Percentiles rank a stretch among this genome's conserved stretches.
Evolutionary conservation across 495 filamentous ascomycete species (phyloP).

Genomic region (Tuber umbilicatum): DNA sequence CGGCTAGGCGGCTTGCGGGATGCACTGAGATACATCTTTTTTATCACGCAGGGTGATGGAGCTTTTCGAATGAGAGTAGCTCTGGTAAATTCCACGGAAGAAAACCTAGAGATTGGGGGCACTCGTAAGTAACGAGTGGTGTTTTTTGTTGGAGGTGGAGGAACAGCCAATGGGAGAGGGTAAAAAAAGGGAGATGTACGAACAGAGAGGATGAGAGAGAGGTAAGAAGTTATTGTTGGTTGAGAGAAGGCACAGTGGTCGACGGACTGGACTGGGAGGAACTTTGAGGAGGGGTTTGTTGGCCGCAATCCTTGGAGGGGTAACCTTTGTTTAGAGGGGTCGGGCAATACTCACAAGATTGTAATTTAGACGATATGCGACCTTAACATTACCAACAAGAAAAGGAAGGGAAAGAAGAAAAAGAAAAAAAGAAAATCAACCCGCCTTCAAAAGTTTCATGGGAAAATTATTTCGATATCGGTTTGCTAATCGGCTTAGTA

Average conservation of each 20-base stretch:
- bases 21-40: conserved; percentile 36
- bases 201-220: conserved; percentile 19
- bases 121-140: background rate
- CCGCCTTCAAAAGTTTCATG: background rate
- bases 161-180: conserved; percentile 26
- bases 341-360: conserved; percentile 27
- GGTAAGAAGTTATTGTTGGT: background rate
- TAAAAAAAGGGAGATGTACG: conserved; percentile 13
- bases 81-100: background rate
- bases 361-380: conserved; percentile 31
- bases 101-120: background rate
- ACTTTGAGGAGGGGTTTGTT: conserved; percentile 31
- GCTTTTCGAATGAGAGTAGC: conserved; percentile 12
- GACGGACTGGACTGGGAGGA: conserved; percentile 13
- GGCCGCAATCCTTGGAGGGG: conserved; percentile 33
- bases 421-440: background rate
- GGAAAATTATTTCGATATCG: background rate
- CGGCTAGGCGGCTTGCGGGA: conserved; percentile 40
- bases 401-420: background rate
- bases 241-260: conserved; percentile 7
- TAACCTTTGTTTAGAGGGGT: conserved; percentile 32
- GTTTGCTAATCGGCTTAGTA: conserved; percentile 1
- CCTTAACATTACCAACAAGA: conserved; percentile 9
- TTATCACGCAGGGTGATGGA: conserved; percentile 17
- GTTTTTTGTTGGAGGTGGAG: conserved; percentile 7